Conservation (phyloP, 768 basidiomycete genomes). For the Xerocomellus amylosporus region DNA sequence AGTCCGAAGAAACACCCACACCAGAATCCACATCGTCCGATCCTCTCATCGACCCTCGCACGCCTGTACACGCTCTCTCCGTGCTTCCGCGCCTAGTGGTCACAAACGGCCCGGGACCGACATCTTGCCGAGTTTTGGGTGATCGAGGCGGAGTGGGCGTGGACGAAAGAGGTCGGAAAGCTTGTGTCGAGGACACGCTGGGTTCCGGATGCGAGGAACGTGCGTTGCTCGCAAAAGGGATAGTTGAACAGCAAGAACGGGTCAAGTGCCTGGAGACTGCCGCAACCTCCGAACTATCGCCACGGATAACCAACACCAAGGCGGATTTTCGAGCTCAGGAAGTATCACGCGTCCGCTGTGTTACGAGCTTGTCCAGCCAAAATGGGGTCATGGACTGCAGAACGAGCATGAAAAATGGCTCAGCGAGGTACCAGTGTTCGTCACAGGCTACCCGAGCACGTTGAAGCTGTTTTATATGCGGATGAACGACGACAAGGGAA, state of each 20-base stretch:
- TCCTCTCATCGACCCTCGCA: conserved; percentile 65
- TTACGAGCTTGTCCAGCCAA: conserved; percentile 34
- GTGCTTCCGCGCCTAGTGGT: conserved; percentile 91
- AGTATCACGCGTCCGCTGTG: conserved; percentile 29
- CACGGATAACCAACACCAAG: conserved; percentile 72
- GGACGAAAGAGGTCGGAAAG: conserved; percentile 47
- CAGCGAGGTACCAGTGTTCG: conserved; percentile 81
- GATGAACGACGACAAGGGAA: conserved; percentile 49
- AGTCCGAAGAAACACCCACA: background rate
- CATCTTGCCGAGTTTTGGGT: conserved; percentile 99
- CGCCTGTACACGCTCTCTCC: conserved; percentile 94
- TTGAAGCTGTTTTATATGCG: conserved; percentile 99
- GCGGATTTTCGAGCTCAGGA: conserved; percentile 59
- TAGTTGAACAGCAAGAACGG: conserved; percentile 35
- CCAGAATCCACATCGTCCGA: background rate
- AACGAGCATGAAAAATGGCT: conserved; percentile 95
- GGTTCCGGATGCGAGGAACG: conserved; percentile 31
- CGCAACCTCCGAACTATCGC: conserved; percentile 49
- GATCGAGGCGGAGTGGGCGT: conserved; percentile 94
- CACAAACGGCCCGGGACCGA: conserved; percentile 61
- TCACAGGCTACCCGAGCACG: conserved; percentile 79
- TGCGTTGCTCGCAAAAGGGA: conserved; percentile 32
- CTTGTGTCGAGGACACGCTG: conserved; percentile 45
- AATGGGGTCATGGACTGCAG: conserved; percentile 70
- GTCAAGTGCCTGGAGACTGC: conserved; percentile 37